Evolutionary conservation across 139 green algal species (phyloP), one percentile per base, ranked within the genome.

Genomic region (Trebouxia sp.): DNA sequence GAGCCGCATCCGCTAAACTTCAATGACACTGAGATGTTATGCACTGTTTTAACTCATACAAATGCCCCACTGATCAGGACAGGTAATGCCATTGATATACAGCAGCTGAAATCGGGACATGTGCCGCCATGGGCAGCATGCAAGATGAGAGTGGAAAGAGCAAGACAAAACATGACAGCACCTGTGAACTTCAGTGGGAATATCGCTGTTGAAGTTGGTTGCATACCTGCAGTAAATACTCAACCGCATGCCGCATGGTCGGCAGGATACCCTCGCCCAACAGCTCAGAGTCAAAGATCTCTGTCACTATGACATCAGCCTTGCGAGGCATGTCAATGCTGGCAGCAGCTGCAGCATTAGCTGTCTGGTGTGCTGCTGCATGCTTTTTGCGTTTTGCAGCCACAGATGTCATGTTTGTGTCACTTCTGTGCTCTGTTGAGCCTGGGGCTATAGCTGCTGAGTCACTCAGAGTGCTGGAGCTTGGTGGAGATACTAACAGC

Each of bases 251-350:
- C 22, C 76, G 80, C 81, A 93, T 83, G 41, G 86, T 92, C 15
- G 86, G 84, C 72, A 93, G 65, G 45, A 91, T 67, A 26, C 90
- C 90, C 74, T 93, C 90, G 8, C 90, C 90, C 20, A 93, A 82
- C 55, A 93, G 81, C 80, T 88, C 83, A 15, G 82, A 89, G 66
- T 93, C 90, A 82, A 93, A 90, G 48, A 93, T 92, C 81, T 93
- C 89, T 37, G 86, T 88, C 41, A 93, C 86, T 42, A 92, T 84
- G 10, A 92, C 80, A 55, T 90, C 88, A 62, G 80, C 82, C 32
- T 69, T 74, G 20, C 39, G 53, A 53, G 67, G 51, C 56, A 84
- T 70, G 14, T 72, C 53, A 24, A 5, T 39, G 28, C 45, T 30
- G 32, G 10, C 35, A 32, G 28, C 15, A 50, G 47, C 1, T 24